phyloP scores from a whole-genome alignment of 257 asterid species.

The Solanum piurae region DNA sequence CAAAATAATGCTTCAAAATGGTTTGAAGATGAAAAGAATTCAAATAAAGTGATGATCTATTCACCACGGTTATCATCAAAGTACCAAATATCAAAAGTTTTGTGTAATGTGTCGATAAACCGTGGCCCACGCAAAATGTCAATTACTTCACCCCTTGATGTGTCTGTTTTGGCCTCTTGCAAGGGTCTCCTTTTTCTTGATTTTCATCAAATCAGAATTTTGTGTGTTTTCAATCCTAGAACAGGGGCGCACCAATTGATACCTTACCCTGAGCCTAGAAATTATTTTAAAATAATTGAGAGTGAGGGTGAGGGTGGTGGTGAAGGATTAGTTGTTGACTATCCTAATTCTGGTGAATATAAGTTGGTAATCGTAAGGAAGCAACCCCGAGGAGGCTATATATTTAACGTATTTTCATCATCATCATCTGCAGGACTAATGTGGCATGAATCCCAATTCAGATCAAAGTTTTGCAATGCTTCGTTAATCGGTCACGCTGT shows the following conservation, averaged over 20 bases:
- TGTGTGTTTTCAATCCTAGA: not conserved
- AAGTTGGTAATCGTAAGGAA: not conserved
- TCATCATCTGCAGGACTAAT: not conserved
- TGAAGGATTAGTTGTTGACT: not conserved
- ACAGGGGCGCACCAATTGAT: not conserved
- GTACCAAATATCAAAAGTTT: not conserved
- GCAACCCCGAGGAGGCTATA: not conserved
- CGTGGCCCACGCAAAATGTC: not conserved
- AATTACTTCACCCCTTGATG: not conserved
- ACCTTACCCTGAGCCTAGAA: not conserved
- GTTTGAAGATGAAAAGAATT: not conserved
- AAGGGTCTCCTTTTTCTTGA: not conserved
- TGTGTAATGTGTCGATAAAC: not conserved
- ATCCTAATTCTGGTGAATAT: not conserved
- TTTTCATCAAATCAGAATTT: not conserved
- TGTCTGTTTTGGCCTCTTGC: not conserved
- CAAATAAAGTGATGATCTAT: not conserved
- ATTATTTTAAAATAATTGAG: not conserved
- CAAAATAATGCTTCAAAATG: not conserved
- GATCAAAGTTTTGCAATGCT: too few species aligned
- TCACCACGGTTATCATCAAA: not conserved
- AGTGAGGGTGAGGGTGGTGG: not conserved
- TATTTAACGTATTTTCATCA: not conserved
- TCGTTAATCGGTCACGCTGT: not conserved
- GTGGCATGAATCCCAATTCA: not conserved